Evolutionary conservation across 495 filamentous ascomycete species (phyloP).

Genomic region (Neurospora sp.): DNA sequence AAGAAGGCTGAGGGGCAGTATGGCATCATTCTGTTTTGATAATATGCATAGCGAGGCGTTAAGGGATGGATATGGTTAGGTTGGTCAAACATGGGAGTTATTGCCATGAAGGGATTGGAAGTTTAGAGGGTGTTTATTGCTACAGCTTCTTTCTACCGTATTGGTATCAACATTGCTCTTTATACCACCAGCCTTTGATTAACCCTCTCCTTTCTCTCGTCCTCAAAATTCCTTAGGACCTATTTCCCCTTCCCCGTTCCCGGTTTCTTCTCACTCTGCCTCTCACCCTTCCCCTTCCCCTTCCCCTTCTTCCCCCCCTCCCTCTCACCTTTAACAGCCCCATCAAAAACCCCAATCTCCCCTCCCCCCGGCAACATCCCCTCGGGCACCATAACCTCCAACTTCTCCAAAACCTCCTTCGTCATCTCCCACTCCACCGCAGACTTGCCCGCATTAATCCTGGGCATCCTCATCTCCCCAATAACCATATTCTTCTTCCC

Average conservation of each 20-base stretch:
- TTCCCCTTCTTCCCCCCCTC: neutral
- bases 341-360: neutral
- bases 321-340: neutral
- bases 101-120: neutral
- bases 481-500: neutral
- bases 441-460: constrained; percentile 17
- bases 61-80: neutral
- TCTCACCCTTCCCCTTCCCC: neutral
- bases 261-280: neutral
- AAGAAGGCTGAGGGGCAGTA: neutral
- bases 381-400: neutral
- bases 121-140: neutral
- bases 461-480: constrained; percentile 19
- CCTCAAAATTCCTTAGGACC: neutral
- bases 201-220: neutral
- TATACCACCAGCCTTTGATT: neutral
- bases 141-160: neutral
- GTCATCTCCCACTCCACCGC: constrained; percentile 18
- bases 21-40: neutral
- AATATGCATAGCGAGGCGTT: neutral
- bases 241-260: neutral
- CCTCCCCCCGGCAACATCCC: neutral
- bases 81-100: neutral
- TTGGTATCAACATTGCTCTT: neutral
- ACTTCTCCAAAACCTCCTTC: constrained; percentile 1